phyloP scores from a whole-genome alignment of 192 early-diverging fungal species.

The Backusella parvicylindrica region DNA sequence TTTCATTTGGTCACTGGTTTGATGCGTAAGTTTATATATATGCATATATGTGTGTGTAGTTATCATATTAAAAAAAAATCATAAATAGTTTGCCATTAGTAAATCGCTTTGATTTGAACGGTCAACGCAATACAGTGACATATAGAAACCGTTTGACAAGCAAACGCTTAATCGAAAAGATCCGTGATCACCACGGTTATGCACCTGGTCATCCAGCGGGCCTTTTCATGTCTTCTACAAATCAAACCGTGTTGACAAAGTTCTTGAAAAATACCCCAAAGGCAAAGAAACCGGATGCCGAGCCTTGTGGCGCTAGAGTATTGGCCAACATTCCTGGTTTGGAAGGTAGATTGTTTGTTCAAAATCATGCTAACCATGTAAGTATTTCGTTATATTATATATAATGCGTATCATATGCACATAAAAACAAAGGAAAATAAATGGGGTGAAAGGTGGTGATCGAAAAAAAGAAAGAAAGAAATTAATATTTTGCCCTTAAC shows the following conservation, averaged over 20 bases:
- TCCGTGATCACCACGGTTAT: conserved; percentile 69
- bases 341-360: conserved; percentile 60
- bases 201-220: conserved; percentile 62
- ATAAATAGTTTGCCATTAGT: conserved; percentile 63
- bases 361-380: conserved; percentile 66
- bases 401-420: too few relatives aligned
- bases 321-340: conserved; percentile 56
- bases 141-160: conserved; percentile 62
- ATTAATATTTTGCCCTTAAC: neutral
- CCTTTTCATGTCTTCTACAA: conserved; percentile 62
- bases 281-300: conserved; percentile 59
- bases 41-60: too few relatives aligned
- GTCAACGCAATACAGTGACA: conserved; percentile 47
- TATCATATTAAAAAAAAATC: too few relatives aligned
- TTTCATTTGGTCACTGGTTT: conserved; percentile 68
- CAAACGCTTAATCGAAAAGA: conserved; percentile 57
- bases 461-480: neutral
- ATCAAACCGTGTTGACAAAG: conserved; percentile 65
- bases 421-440: neutral
- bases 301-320: conserved; percentile 64
- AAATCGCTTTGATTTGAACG: conserved; percentile 64
- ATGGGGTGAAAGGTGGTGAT: too few relatives aligned
- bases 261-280: conserved; percentile 53
- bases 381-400: too few relatives aligned
- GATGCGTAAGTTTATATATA: conserved; percentile 45